Conservation (phyloP, 148 eudicot genomes). For the Euryodendron excelsum region DNA sequence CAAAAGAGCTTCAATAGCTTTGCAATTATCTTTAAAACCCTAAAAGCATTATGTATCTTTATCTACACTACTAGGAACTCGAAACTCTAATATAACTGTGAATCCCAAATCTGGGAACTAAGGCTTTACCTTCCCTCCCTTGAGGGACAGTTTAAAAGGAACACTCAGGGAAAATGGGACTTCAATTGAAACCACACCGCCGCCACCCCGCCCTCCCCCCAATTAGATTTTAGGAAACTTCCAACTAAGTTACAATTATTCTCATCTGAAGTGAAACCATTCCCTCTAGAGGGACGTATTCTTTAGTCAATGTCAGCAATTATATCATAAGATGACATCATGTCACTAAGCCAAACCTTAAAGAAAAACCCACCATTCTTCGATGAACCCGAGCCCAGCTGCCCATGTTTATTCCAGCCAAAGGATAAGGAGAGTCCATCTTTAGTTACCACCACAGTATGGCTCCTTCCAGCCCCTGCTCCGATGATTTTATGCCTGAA, state of each 20-base stretch:
- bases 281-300: neutral
- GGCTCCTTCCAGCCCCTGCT: constrained; percentile 80
- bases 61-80: no score
- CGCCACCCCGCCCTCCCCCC: no score
- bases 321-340: constrained; percentile 1
- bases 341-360: neutral
- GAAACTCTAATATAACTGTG: no score
- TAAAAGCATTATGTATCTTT: no score
- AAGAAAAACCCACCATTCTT: constrained; percentile 58
- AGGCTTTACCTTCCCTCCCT: no score
- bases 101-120: no score
- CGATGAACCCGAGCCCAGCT: constrained; percentile 81
- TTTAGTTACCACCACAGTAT: constrained; percentile 76
- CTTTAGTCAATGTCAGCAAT: neutral
- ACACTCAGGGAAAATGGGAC: no score
- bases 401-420: constrained; percentile 99
- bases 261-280: neutral
- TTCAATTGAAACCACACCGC: no score
- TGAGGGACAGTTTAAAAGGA: no score
- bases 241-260: neutral
- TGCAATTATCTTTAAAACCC: no score
- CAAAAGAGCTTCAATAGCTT: no score
- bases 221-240: neutral
- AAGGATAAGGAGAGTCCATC: constrained; percentile 78
- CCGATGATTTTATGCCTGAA: constrained; percentile 69